These are phyloP conservation scores for Ceratocystis variospora DNA, from an alignment of 2,329 filamentous ascomycete species.

Conservation along the genomic window DNA sequence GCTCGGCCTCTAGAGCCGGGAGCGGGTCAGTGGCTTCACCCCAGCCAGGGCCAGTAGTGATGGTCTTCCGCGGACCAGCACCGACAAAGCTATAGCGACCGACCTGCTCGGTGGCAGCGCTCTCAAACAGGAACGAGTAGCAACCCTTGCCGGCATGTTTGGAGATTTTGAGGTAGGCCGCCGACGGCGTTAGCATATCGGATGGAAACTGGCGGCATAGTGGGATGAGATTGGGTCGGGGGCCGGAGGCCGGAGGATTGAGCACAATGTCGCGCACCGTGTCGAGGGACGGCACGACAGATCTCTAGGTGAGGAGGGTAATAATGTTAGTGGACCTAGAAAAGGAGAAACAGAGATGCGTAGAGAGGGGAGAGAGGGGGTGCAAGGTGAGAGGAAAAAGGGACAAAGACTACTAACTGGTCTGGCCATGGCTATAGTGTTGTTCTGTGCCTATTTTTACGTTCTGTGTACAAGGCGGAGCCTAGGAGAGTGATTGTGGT, in stretches of 20 bases:
- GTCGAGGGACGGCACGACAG: constrained; percentile 34
- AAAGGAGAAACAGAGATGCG: no score
- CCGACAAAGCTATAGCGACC: constrained; percentile 94
- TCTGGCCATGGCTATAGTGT: constrained; percentile 23
- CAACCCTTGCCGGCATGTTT: constrained; percentile 52
- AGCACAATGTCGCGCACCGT: constrained; percentile 33
- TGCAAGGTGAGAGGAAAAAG: not conserved
- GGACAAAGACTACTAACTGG: constrained; percentile 22
- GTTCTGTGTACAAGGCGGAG: not conserved
- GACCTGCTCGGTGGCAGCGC: constrained; percentile 83
- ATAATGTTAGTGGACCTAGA: not conserved
- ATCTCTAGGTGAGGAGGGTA: constrained; percentile 25
- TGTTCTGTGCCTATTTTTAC: not conserved
- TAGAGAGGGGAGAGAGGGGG: no score
- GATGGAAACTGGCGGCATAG: constrained; percentile 75
- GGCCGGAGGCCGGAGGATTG: constrained; percentile 25
- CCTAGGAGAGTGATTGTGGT: not conserved
- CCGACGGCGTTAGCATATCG: constrained; percentile 86
- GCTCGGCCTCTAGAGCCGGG: constrained; percentile 65
- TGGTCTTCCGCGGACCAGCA: constrained; percentile 61
- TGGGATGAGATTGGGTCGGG: constrained; percentile 58
- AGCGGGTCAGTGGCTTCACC: constrained; percentile 74
- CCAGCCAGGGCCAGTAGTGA: constrained; percentile 79
- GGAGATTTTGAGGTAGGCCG: constrained; percentile 85
- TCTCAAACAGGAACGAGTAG: constrained; percentile 90